Base-by-base conservation (phyloP, 352 stramenopile species). In the Phytophthora pluvialis region DNA sequence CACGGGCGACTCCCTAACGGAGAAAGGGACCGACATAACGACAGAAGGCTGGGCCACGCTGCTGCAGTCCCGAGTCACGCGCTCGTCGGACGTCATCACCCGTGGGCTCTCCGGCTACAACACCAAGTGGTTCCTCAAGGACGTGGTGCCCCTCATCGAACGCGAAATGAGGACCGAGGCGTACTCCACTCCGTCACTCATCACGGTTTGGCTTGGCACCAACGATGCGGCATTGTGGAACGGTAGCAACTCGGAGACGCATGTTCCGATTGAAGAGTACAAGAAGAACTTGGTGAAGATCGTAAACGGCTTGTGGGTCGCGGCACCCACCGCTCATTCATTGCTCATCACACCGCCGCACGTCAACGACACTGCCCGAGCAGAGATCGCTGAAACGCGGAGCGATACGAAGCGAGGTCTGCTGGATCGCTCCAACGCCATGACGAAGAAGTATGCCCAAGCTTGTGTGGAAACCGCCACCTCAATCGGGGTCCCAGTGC, bases 1-100 rank as follows among this genome's bases (percentile, higher is more conserved):
- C 10, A 52, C 69, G 13, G 77, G 77, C 4, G 77, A 86, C 60
- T 83, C 73, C 49, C 62, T 81, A 28, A 86, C 77, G 0, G 47
- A 86, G 54, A 54, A 56, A 15, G 72, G 47, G n/a, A 62, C 54
- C 1, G 32, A 77, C 18, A 59, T 57, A 15, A 21, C 16, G 1
- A 53, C 40, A 25, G 28, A 33, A 40, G 75, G 77, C 0, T 86
- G 70, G 58, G 53, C 70, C 38, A 42, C 57, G 1, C 50, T 68
- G 29, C 47, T 83, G 25, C 69, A 73, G 25, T 26, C 56, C 5
- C 39, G 64, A 39, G 82, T 79, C 50, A 56, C 66, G 3, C 70
- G 66, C 9, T 56, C 60, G 6, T 47, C 53, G 3, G 72, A 87
- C 29, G 42, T 84, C 12, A 33, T 79, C 15, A 70, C 81, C 8